Percentiles rank a stretch among this genome's conserved stretches.
Conservation (phyloP, 768 basidiomycete genomes). For the Dioszegia hungarica region DNA sequence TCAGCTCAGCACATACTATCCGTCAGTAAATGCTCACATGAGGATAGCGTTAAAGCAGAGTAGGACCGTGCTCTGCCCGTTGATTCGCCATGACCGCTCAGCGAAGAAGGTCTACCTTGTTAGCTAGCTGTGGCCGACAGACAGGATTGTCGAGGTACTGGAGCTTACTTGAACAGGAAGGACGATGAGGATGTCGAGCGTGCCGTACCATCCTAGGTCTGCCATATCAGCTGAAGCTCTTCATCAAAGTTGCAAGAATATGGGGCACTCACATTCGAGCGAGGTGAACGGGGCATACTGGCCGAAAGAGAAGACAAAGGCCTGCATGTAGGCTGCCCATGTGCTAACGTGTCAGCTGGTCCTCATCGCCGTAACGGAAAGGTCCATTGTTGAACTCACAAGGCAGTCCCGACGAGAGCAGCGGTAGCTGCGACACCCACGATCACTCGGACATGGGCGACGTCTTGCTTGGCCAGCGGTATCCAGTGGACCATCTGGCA, state of each 20-base stretch:
- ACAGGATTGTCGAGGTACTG: background rate
- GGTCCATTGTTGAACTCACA: background rate
- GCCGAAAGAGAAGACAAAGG: conserved; percentile 1
- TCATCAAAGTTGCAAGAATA: too few relatives aligned
- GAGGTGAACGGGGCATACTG: background rate
- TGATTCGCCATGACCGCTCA: background rate
- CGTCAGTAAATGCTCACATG: background rate
- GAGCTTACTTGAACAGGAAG: conserved; percentile 1
- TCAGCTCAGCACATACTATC: background rate
- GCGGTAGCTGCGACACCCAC: background rate
- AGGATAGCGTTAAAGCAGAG: background rate
- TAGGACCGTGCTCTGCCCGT: background rate
- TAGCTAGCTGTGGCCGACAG: too few relatives aligned
- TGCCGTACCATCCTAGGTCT: conserved; percentile 5
- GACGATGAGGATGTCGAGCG: conserved; percentile 7
- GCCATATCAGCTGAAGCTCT: background rate
- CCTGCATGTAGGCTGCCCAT: background rate
- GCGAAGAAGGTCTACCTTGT: background rate
- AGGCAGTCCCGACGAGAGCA: background rate
- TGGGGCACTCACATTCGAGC: background rate
- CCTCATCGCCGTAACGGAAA: background rate
- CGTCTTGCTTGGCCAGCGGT: background rate
- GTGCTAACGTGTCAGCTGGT: background rate
- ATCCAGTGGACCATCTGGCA: conserved; percentile 5
- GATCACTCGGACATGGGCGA: background rate